phyloP scores from a whole-genome alignment of 169 alveolate species.

The Toxoplasma gondii region DNA sequence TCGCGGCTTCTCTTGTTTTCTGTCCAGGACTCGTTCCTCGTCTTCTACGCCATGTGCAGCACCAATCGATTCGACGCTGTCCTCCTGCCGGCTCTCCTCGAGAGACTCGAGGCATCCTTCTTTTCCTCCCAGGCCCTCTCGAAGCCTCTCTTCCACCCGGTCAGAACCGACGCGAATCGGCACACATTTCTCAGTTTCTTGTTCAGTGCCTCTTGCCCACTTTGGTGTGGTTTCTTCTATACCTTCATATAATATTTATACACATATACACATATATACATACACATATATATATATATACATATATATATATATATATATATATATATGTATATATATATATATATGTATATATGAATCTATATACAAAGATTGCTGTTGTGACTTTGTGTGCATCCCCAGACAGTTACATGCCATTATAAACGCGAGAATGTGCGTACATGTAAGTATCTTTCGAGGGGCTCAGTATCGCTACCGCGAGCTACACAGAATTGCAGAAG shows the following conservation, averaged over 20 bases:
- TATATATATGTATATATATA: background rate
- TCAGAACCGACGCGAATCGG: background rate
- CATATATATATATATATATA: background rate
- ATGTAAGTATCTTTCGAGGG: too few species aligned
- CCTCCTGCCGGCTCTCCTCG: constrained; percentile 27
- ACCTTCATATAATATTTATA: background rate
- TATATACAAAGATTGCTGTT: background rate
- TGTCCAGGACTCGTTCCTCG: constrained; percentile 17
- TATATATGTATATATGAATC: too few species aligned
- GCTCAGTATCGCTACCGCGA: too few species aligned
- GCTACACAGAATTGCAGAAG: too few species aligned
- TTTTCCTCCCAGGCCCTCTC: constrained; percentile 18
- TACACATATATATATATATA: background rate
- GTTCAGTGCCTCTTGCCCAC: too few species aligned
- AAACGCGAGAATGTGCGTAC: too few species aligned
- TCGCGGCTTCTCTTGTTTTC: background rate
- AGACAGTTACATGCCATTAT: background rate
- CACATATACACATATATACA: background rate
- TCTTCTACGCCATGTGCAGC: background rate
- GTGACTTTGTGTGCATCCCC: background rate
- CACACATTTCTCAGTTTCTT: background rate
- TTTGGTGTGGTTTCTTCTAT: background rate
- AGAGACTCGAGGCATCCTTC: constrained; percentile 18
- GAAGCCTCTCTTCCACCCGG: constrained; percentile 23
- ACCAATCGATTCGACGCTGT: background rate